These are phyloP conservation scores for Populus hybrid DNA, from an alignment of 441 rosid species.

Conservation along the genomic window DNA sequence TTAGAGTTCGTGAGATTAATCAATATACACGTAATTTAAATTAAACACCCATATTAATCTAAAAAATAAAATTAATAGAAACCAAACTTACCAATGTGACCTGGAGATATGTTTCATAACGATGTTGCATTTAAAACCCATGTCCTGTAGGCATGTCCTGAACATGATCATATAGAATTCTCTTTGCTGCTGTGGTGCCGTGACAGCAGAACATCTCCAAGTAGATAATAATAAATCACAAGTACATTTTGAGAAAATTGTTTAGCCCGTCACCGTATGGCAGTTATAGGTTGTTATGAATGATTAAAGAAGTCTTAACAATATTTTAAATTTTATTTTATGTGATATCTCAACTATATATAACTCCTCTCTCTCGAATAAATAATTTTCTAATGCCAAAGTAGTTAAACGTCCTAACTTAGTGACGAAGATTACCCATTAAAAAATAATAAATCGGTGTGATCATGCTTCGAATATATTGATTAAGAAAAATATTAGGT, in stretches of 20 bases:
- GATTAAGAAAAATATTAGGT: not conserved
- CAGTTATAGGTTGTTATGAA: not conserved
- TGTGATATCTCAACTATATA: not conserved
- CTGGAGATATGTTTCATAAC: not conserved
- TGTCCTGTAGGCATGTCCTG: too few species aligned
- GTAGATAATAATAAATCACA: not conserved
- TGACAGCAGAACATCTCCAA: not conserved
- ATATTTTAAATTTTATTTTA: not conserved
- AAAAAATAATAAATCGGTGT: too few species aligned
- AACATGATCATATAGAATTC: too few species aligned
- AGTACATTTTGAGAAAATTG: not conserved
- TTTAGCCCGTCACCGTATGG: not conserved
- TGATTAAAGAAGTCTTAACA: not conserved
- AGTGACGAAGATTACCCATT: not conserved
- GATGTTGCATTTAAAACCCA: not conserved
- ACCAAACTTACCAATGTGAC: not conserved
- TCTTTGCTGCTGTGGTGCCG: too few species aligned
- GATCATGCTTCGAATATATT: not conserved
- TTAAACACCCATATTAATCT: too few species aligned
- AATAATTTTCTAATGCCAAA: not conserved
- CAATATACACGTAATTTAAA: accelerated
- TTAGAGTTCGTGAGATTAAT: accelerated
- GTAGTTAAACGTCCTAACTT: not conserved
- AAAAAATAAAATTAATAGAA: not conserved
- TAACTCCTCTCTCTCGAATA: not conserved